Evolutionary conservation across 257 asterid genomes (phyloP).

Genomic region (Verbascum thapsus): DNA sequence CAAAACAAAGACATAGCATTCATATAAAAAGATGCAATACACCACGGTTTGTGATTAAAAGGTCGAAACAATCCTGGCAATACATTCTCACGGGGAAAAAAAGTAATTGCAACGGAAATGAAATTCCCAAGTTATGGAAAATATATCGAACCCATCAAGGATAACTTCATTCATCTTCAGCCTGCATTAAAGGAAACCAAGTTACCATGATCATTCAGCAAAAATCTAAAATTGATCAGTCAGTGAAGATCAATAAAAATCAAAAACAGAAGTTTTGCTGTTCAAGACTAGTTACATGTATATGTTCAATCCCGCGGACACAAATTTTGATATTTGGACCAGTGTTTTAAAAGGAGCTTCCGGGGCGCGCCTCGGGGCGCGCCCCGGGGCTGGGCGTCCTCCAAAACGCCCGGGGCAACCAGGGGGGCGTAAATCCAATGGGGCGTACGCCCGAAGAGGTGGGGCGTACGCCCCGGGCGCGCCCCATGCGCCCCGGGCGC

Average conservation of each 20-base stretch:
- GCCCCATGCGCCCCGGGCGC: too few species aligned
- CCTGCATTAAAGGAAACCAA: conserved; percentile 39
- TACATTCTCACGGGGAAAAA: conserved; percentile 29
- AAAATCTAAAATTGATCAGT: not conserved
- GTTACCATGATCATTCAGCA: not conserved
- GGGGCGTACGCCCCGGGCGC: too few species aligned
- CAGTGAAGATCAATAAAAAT: not conserved
- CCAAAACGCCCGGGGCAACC: too few species aligned
- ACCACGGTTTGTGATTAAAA: conserved; percentile 25
- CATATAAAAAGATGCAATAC: conserved; percentile 29
- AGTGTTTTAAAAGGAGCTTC: too few species aligned
- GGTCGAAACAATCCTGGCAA: conserved; percentile 23
- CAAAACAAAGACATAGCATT: conserved; percentile 26
- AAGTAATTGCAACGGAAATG: conserved; percentile 31
- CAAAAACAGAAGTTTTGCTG: not conserved
- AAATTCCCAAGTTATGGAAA: conserved; percentile 10
- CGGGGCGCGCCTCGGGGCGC: too few species aligned
- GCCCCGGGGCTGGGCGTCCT: too few species aligned
- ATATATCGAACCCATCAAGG: conserved; percentile 10
- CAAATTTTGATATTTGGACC: not conserved
- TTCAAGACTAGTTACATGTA: not conserved
- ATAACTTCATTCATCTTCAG: conserved; percentile 36
- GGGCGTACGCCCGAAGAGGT: too few species aligned
- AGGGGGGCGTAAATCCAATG: too few species aligned
- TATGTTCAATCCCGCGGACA: not conserved